phyloP scores from a whole-genome alignment of 2,329 filamentous ascomycete genomes.

The Aspergillus arachidicola region DNA sequence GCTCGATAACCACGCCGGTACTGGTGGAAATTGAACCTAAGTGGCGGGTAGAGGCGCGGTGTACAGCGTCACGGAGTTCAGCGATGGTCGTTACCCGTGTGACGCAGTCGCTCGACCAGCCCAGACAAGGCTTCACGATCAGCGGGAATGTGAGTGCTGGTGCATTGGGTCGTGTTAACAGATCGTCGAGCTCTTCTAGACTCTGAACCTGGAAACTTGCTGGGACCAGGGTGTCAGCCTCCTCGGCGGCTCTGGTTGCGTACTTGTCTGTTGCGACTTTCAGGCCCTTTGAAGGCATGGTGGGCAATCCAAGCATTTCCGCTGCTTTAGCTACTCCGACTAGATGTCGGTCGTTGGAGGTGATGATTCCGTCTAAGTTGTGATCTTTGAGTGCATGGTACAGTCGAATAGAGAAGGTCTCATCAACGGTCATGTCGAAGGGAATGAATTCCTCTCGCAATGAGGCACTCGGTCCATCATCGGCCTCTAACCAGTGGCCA shows the following conservation, averaged over 20 bases:
- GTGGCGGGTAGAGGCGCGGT: background rate
- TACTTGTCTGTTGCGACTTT: background rate
- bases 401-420: background rate
- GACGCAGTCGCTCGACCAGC: background rate
- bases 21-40: too few species aligned
- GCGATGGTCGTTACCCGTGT: background rate
- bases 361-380: background rate
- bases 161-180: too few species aligned
- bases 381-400: background rate
- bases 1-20: background rate
- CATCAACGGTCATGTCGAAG: background rate
- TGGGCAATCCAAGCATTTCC: background rate
- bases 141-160: background rate
- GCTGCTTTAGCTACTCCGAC: background rate
- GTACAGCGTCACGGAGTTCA: background rate
- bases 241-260: background rate
- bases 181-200: too few species aligned
- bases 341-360: background rate
- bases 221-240: background rate
- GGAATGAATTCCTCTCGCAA: background rate
- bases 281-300: background rate
- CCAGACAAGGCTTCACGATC: background rate
- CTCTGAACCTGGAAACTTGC: too few species aligned
- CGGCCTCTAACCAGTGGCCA: background rate
- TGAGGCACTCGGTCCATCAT: background rate